Conservation (phyloP, 2,329 filamentous ascomycete genomes). For the Botryotinia calthae region DNA sequence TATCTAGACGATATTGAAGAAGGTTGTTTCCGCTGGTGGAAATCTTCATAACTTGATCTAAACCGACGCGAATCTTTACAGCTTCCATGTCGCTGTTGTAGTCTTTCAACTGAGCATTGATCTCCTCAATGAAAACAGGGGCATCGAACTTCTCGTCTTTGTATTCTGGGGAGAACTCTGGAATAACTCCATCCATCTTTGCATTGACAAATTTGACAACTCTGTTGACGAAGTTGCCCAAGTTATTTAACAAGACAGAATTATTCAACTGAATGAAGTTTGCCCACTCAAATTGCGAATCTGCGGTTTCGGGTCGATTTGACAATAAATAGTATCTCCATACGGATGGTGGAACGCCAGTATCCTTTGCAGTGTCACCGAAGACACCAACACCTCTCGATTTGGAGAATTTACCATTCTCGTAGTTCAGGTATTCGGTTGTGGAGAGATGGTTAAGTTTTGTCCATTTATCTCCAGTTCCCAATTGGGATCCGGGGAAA, state of each 20-base stretch:
- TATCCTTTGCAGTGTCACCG: constrained; percentile 83
- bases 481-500: constrained; percentile 84
- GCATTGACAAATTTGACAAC: constrained; percentile 74
- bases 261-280: constrained; percentile 84
- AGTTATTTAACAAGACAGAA: constrained; percentile 75
- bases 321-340: constrained; percentile 91
- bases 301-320: constrained; percentile 78
- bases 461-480: constrained; percentile 83
- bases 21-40: constrained; percentile 62
- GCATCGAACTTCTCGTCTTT: constrained; percentile 54
- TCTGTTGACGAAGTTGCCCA: constrained; percentile 71
- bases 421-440: constrained; percentile 87
- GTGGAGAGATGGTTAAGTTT: constrained; percentile 85
- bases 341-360: constrained; percentile 79
- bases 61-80: constrained; percentile 66
- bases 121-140: constrained; percentile 48
- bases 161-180: constrained; percentile 56
- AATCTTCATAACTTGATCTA: constrained; percentile 64
- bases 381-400: constrained; percentile 88
- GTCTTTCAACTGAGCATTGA: constrained; percentile 63
- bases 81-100: constrained; percentile 69
- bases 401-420: constrained; percentile 90
- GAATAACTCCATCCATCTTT: constrained; percentile 66
- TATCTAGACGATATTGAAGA: constrained; percentile 47
- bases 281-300: constrained; percentile 88